These are phyloP conservation scores for Skeletonema grethae DNA, from an alignment of 108 stramenopile species.

Conservation along the genomic window DNA sequence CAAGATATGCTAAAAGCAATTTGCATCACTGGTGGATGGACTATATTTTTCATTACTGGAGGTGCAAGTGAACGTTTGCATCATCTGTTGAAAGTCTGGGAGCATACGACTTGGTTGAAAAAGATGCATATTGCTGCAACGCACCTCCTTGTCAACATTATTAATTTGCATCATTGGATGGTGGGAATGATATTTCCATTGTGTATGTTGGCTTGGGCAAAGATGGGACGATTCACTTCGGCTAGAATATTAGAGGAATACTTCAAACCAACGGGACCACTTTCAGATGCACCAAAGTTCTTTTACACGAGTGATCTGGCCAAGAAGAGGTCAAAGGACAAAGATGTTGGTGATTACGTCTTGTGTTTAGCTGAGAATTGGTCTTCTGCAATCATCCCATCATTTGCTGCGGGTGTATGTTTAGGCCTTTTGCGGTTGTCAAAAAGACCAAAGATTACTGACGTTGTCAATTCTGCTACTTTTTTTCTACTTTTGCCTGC, in stretches of 20 bases:
- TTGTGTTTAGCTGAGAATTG: constrained; percentile 66
- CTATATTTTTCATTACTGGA: constrained; percentile 19
- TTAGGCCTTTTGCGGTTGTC: constrained; percentile 3
- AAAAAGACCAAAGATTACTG: constrained; percentile 15
- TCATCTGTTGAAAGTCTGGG: not conserved
- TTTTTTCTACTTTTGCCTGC: constrained; percentile 1
- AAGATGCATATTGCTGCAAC: constrained; percentile 17
- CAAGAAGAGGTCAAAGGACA: constrained; percentile 6
- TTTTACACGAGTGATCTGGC: constrained; percentile 13
- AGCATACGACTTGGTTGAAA: not conserved
- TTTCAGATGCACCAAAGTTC: constrained; percentile 14
- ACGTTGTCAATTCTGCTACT: not conserved
- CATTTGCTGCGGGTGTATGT: constrained; percentile 28
- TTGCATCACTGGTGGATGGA: constrained; percentile 23
- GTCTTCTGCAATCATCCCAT: constrained; percentile 53
- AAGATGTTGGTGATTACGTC: constrained; percentile 47
- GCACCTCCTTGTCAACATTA: constrained; percentile 8
- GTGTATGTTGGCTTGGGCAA: constrained; percentile 27
- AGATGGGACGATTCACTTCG: constrained; percentile 17
- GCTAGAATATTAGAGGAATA: constrained; percentile 25
- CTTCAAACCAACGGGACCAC: constrained; percentile 9
- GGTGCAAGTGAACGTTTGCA: constrained; percentile 6
- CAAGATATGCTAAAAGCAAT: constrained; percentile 17
- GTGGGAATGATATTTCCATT: constrained; percentile 34
- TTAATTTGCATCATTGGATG: constrained; percentile 35